A percentile compares a stretch with the other conserved stretches of the same genome.
Conservation (phyloP, 2,329 filamentous ascomycete species). For the Fusarium brachygibbosum region DNA sequence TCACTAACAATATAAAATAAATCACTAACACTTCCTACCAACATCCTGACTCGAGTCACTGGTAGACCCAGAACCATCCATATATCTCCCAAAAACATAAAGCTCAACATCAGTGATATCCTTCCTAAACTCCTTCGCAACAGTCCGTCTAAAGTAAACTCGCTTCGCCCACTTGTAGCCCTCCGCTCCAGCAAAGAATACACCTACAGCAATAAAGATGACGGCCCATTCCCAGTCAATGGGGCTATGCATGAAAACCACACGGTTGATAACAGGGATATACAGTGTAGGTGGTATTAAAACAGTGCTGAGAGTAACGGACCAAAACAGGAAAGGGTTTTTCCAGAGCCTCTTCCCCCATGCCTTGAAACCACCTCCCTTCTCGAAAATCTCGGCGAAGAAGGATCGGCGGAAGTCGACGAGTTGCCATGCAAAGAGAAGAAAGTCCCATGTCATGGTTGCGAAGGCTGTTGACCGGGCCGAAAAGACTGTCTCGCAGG, state of each 20-base stretch:
- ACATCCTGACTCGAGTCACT: constrained; percentile 29
- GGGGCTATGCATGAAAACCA: constrained; percentile 74
- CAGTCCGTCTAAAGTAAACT: constrained; percentile 60
- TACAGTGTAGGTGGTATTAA: constrained; percentile 73
- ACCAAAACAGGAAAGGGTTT: constrained; percentile 67
- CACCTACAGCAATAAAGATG: constrained; percentile 69
- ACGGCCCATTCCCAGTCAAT: constrained; percentile 80
- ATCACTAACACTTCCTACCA: constrained; percentile 15
- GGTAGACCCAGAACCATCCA: constrained; percentile 21
- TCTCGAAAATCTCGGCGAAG: constrained; percentile 69
- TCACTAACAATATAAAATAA: background rate
- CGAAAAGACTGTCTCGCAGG: constrained; percentile 71
- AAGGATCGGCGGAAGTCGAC: constrained; percentile 74
- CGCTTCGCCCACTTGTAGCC: constrained; percentile 77
- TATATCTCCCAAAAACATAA: constrained; percentile 37
- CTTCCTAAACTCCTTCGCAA: constrained; percentile 42
- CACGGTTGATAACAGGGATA: constrained; percentile 75
- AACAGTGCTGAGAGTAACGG: constrained; percentile 66
- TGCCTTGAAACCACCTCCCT: constrained; percentile 59
- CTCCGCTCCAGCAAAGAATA: constrained; percentile 76
- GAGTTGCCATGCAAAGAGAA: constrained; percentile 79
- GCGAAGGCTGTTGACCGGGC: constrained; percentile 76
- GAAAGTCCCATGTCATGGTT: constrained; percentile 75
- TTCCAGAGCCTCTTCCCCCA: constrained; percentile 69
- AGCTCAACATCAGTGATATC: constrained; percentile 43